phyloP scores from a whole-genome alignment of 495 filamentous ascomycete genomes.

The Daldinia vernicosa region DNA sequence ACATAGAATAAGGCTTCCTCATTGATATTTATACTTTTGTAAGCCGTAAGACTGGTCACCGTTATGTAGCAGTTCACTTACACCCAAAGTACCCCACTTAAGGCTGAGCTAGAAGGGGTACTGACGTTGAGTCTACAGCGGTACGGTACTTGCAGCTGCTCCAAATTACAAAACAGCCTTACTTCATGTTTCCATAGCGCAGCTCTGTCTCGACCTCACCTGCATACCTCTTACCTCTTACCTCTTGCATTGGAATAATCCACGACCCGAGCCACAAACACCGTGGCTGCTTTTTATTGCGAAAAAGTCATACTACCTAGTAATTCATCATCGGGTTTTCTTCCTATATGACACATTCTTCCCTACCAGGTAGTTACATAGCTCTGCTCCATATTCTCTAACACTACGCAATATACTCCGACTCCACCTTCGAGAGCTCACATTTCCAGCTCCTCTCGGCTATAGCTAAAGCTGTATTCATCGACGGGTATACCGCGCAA shows the following conservation, averaged over 20 bases:
- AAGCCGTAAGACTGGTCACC: background rate
- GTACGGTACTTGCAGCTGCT: background rate
- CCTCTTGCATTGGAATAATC: too few species aligned
- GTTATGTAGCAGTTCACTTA: background rate
- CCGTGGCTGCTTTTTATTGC: background rate
- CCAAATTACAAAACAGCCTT: slow-evolving; percentile 11
- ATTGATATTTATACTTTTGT: background rate
- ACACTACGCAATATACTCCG: slow-evolving; percentile 25
- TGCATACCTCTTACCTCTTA: background rate
- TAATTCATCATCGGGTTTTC: background rate
- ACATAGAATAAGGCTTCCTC: too few species aligned
- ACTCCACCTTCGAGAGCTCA: slow-evolving; percentile 22
- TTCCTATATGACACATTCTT: slow-evolving; percentile 1
- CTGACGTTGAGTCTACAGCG: slow-evolving; percentile 31
- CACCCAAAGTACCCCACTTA: slow-evolving; percentile 23
- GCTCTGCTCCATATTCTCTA: background rate
- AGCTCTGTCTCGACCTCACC: background rate
- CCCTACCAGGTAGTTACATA: too few species aligned
- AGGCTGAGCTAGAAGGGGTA: slow-evolving; percentile 26
- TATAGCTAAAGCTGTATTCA: background rate
- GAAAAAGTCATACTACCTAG: background rate
- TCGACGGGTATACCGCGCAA: background rate
- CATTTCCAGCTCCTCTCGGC: slow-evolving; percentile 5
- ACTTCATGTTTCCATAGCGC: background rate
- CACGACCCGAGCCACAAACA: background rate